A percentile compares a stretch with the other conserved stretches of the same genome.
phyloP scores from a whole-genome alignment of 1,284 basidiomycete species.

The Athelia psychrophila region DNA sequence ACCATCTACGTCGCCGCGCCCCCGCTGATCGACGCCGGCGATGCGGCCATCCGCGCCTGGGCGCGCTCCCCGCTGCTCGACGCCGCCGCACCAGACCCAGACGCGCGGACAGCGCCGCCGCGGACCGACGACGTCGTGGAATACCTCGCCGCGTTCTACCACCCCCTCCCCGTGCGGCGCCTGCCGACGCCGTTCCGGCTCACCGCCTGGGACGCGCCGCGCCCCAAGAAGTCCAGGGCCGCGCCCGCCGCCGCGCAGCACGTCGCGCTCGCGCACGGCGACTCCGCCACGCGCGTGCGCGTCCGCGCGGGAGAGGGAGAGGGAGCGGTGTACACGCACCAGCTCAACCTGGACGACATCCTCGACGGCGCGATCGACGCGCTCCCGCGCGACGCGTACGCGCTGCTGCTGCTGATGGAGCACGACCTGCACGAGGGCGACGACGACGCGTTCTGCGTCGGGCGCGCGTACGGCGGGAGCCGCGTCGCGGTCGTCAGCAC shows the following conservation, averaged over 20 bases:
- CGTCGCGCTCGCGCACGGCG: not conserved
- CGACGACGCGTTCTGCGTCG: conserved; percentile 32
- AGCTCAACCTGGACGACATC: conserved; percentile 32
- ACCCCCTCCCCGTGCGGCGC: conserved; percentile 25
- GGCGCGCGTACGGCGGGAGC: conserved; percentile 33
- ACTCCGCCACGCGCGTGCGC: conserved; percentile 23
- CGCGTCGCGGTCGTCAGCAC: conserved; percentile 32
- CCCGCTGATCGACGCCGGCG: conserved; percentile 17
- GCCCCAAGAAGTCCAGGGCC: conserved; percentile 11
- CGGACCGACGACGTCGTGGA: conserved; percentile 18
- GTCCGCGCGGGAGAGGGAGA: conserved; percentile 26
- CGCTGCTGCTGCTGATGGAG: conserved; percentile 27
- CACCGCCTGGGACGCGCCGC: conserved; percentile 21
- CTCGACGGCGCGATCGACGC: conserved; percentile 30
- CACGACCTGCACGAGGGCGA: conserved; percentile 31
- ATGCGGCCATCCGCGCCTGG: conserved; percentile 22
- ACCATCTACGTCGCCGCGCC: conserved; percentile 29
- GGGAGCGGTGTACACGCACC: conserved; percentile 21
- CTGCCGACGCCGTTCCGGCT: conserved; percentile 19
- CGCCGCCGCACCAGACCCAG: no score
- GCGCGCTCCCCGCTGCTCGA: conserved; percentile 5
- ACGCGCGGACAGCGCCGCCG: conserved; percentile 6
- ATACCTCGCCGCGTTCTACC: conserved; percentile 30
- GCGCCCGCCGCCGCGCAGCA: conserved; percentile 24
- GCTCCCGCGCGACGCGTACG: conserved; percentile 30